Evolutionary conservation across 1,284 basidiomycete genomes (phyloP), one percentile per base, ranked within the genome.

Genomic region (Fistulinella cinereoalba): DNA sequence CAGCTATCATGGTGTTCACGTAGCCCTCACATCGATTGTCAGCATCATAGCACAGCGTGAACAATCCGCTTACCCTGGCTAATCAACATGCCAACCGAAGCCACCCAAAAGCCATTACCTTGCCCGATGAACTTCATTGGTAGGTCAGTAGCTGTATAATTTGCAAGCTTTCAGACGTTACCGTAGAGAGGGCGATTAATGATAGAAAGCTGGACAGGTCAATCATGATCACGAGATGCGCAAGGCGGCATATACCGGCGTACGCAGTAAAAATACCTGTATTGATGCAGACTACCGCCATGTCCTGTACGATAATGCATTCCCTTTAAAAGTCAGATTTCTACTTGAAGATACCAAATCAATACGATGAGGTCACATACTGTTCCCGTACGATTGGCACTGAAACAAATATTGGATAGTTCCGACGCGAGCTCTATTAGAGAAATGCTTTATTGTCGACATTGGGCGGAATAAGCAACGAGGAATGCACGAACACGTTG

Each of bases 321-420:
- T 22, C 24, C 34, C 34, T 36, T 2, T 21, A 21, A 13, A 36
- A 36, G 34, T 21, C 34, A 36, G 34, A 21, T 36, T 36, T 36
- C 31, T 45, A 54, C 47, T 50, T 53, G 23, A 29, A 29, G 28
- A 29, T 29, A 15, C 28, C 11, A 15, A 29, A 29, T 29, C n/a
- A 52, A 34, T 31, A 54, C 48, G 9, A 51, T 10, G 11, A 50
- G 6, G 25, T 54, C 52, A 7, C 53, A 54, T 1, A 48, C 1
- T 9, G 28, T 46, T 18, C 22, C 41, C 10, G 36, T 7, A 5
- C n/a, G 15, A 47, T 18, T 22, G 52, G 42, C 43, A 53, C 27
- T 43, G 40, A 12, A 44, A 44, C 23, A 52, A 6, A n/a, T 33
- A 43, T n/a, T 47, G 19, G 11, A 52, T 22, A 24, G 50, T 28